Evolutionary conservation across 805 yeast genomes (phyloP).

Genomic region (Metschnikowia noctiluminum): DNA sequence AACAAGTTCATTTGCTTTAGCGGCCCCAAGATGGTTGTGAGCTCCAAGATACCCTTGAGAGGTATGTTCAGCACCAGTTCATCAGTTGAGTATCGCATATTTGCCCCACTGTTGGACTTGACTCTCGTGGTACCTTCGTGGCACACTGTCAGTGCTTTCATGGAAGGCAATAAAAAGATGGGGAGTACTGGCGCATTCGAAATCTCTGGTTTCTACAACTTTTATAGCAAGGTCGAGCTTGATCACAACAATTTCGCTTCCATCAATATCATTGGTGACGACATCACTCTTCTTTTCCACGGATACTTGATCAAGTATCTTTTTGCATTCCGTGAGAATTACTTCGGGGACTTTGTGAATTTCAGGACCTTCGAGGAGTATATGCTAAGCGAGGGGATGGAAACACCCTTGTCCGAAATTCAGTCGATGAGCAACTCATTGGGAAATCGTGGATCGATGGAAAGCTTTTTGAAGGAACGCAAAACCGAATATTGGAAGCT

Average conservation of each 20-base stretch:
- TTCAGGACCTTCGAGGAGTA: slow-evolving; percentile 88
- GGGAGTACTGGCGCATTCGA: slow-evolving; percentile 66
- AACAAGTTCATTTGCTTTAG: slow-evolving; percentile 73
- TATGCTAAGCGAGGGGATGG: slow-evolving; percentile 23
- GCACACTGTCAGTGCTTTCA: slow-evolving; percentile 79
- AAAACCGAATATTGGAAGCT: slow-evolving; percentile 33
- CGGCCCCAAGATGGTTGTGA: slow-evolving; percentile 53
- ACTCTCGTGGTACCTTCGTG: slow-evolving; percentile 81
- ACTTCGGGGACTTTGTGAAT: slow-evolving; percentile 82
- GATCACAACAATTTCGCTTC: slow-evolving; percentile 67
- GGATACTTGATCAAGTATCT: slow-evolving; percentile 79
- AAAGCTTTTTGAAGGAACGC: slow-evolving; percentile 13
- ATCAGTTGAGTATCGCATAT: slow-evolving; percentile 46
- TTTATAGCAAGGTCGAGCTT: slow-evolving; percentile 54
- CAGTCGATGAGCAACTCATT: not conserved
- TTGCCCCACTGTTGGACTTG: slow-evolving; percentile 59
- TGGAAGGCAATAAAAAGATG: slow-evolving; percentile 52
- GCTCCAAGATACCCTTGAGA: slow-evolving; percentile 56
- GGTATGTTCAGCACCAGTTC: slow-evolving; percentile 51
- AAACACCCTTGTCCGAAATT: slow-evolving; percentile 1
- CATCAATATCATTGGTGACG: slow-evolving; percentile 61
- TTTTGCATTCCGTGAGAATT: slow-evolving; percentile 76
- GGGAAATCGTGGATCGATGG: slow-evolving; percentile 6
- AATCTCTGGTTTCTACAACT: slow-evolving; percentile 64
- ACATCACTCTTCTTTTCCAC: slow-evolving; percentile 66